phyloP scores from a whole-genome alignment of 768 basidiomycete species.

The Lyophyllum atratum region DNA sequence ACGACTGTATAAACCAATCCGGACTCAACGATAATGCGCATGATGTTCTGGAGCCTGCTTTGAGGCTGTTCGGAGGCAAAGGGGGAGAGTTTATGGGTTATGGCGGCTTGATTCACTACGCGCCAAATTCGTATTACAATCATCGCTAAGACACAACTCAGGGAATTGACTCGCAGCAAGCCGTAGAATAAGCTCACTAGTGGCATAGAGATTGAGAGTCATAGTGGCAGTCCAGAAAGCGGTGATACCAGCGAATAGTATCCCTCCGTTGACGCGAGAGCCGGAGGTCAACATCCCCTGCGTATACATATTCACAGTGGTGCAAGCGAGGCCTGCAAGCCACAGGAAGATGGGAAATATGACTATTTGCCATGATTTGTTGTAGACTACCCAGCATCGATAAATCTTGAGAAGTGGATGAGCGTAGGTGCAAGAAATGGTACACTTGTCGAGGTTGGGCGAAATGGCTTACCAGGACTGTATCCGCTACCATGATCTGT shows the following conservation, averaged over 20 bases:
- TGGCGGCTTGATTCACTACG: background rate
- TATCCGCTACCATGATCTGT: constrained; percentile 45
- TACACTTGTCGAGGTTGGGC: too few species aligned
- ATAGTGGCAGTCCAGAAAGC: constrained; percentile 38
- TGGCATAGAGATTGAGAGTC: constrained; percentile 36
- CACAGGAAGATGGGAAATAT: constrained; percentile 32
- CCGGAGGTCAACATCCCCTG: background rate
- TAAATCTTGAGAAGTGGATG: background rate
- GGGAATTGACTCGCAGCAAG: background rate
- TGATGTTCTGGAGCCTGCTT: constrained; percentile 21
- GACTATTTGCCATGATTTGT: constrained; percentile 30
- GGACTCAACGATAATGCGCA: constrained; percentile 39
- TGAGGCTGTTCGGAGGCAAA: background rate
- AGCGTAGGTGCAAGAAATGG: background rate
- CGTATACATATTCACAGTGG: background rate
- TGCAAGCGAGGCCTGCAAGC: constrained; percentile 35
- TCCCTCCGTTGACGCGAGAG: background rate
- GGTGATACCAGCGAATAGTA: constrained; percentile 36
- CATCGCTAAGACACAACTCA: constrained; percentile 24
- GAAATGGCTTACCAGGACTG: constrained; percentile 34
- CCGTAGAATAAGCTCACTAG: constrained; percentile 26
- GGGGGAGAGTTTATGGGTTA: background rate
- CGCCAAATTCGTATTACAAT: constrained; percentile 41
- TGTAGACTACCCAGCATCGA: constrained; percentile 40
- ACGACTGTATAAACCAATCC: constrained; percentile 37